phyloP scores from a whole-genome alignment of 2,329 filamentous ascomycete genomes.

The Ophiostoma perfectum region DNA sequence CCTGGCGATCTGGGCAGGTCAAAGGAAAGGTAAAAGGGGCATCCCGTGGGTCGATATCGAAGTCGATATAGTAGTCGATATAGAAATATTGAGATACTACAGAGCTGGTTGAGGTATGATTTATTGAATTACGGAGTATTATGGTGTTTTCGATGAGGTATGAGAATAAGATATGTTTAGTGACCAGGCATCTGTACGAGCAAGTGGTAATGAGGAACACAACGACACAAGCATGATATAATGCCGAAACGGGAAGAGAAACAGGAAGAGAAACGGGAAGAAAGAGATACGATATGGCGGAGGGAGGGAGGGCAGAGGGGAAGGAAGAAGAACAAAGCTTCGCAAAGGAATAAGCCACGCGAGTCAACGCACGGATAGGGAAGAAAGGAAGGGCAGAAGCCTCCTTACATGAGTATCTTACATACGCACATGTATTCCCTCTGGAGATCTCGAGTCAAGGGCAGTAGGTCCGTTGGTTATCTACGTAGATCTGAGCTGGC shows the following conservation, averaged over 20 bases:
- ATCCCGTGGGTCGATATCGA: not conserved
- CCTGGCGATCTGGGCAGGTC: not conserved
- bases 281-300: not conserved
- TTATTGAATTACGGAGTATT: no score
- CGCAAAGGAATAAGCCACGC: not conserved
- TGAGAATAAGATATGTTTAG: no score
- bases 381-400: not conserved
- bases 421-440: no score
- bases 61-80: not conserved
- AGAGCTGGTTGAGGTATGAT: not conserved
- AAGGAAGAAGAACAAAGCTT: conserved; percentile 1
- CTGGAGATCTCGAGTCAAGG: not conserved
- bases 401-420: no score
- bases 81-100: not conserved
- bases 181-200: no score
- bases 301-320: not conserved
- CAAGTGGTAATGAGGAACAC: no score
- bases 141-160: no score
- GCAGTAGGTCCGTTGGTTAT: no score
- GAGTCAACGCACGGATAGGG: not conserved
- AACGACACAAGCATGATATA: not conserved
- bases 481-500: no score
- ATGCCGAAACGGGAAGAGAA: not conserved
- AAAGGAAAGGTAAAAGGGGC: not conserved
- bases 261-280: no score